Percentiles rank a stretch among this genome's conserved stretches.
phyloP scores from a whole-genome alignment of 192 early-diverging fungal species.

The Geosiphon pyriformis region DNA sequence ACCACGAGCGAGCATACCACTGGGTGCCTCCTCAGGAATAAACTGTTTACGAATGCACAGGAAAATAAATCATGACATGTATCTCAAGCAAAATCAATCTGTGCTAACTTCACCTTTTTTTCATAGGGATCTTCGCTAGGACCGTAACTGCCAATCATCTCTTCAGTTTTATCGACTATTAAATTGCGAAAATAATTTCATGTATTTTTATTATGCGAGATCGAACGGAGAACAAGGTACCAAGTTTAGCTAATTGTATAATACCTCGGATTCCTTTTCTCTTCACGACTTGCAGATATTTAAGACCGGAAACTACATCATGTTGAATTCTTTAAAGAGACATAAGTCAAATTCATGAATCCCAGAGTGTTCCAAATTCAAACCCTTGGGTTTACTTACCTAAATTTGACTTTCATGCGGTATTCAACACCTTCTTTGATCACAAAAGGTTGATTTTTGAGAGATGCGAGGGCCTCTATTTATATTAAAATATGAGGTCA shows the following conservation, averaged over 20 bases:
- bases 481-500: background rate
- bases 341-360: background rate
- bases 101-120: conserved; percentile 55
- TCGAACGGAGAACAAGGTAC: background rate
- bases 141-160: conserved; percentile 96
- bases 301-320: conserved; percentile 92
- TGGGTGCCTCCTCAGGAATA: conserved; percentile 79
- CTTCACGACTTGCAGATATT: conserved; percentile 92
- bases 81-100: too few species aligned
- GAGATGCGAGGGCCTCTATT: conserved; percentile 46
- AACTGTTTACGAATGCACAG: conserved; percentile 62
- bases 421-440: conserved; percentile 98
- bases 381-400: conserved; percentile 44
- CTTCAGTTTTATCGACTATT: conserved; percentile 84
- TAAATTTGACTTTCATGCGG: conserved; percentile 88
- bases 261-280: conserved; percentile 52
- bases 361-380: too few species aligned
- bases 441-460: conserved; percentile 69
- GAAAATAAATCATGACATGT: too few species aligned
- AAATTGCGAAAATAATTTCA: too few species aligned
- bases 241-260: background rate
- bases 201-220: background rate
- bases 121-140: conserved; percentile 72
- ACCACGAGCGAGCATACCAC: conserved; percentile 87
- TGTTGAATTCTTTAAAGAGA: conserved; percentile 67